Evolutionary conservation across 192 early-diverging fungal genomes (phyloP), one percentile per base, ranked within the genome.

Genomic region (Chytriomyces sp.): DNA sequence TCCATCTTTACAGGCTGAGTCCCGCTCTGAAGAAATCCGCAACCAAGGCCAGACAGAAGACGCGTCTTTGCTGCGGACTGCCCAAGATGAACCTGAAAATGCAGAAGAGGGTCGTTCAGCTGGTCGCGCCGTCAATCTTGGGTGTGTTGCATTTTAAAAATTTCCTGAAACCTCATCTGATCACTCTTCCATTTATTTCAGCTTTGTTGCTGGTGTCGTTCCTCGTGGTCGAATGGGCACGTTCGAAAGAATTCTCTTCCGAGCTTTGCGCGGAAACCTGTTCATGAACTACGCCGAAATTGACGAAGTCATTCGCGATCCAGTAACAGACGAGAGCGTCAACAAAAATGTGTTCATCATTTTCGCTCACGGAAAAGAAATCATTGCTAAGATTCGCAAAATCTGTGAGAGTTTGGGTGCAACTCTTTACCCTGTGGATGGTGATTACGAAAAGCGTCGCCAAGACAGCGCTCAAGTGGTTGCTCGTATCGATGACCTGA

Each of bases 301-400:
- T 77, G 95, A 95, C 50, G 98, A 98, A 79, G 89, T 91, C 6
- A 95, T 99, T 77, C 84, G 88, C 53, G 98, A 99, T 77, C 97
- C 97, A 8, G 89, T 86, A 63, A 92, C 91, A 1, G 97, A 98
- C 77, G 91, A 93, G 75, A 77, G 88, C 8, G 91, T 98, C 5
- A 90, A 96, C 74, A 99, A 99, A 88, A 97, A 94, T 78, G 98
- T 98, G 6, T 98, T 99, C 79, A 92, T 96, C 67, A 94, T 99
- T 72, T 99, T 99, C 91, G 96, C 97, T 8, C 98, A 99, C 76
- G 98, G 98, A 64, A 84, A 87, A 66, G 93, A 96, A 79, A 87
- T 98, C 76, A 83, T 97, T 45, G 87, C 87, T 78, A 96, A 98
- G 72, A 96, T 97, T 66, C 87, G 82, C 69, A 98, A 96, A 86